phyloP scores from a whole-genome alignment of 495 filamentous ascomycete genomes.

The Bombardia bombarda region DNA sequence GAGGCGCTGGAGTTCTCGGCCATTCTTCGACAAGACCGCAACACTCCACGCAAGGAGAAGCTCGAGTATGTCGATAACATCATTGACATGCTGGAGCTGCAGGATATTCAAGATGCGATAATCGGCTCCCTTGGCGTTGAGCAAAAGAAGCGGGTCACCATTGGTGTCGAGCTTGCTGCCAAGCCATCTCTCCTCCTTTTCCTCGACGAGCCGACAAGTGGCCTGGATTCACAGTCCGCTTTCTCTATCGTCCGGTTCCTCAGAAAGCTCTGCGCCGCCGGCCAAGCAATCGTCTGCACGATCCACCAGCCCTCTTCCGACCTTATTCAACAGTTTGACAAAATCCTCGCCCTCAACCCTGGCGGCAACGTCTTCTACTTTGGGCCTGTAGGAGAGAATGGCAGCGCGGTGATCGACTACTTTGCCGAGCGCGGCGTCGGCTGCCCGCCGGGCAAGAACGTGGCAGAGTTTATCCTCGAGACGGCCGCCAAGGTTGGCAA shows the following conservation, averaged over 20 bases:
- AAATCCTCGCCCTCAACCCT: slow-evolving; percentile 56
- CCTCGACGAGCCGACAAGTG: slow-evolving; percentile 73
- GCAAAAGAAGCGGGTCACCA: slow-evolving; percentile 63
- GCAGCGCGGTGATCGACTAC: slow-evolving; percentile 36
- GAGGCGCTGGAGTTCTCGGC: slow-evolving; percentile 78
- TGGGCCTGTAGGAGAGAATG: slow-evolving; percentile 47
- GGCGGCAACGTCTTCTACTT: slow-evolving; percentile 70
- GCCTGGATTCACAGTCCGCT: slow-evolving; percentile 79
- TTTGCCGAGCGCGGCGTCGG: slow-evolving; percentile 59
- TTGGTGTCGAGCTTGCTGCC: slow-evolving; percentile 86
- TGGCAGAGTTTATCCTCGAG: slow-evolving; percentile 82
- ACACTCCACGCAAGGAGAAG: slow-evolving; percentile 60
- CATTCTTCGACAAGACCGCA: slow-evolving; percentile 65
- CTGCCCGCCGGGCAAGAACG: slow-evolving; percentile 57
- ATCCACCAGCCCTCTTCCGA: slow-evolving; percentile 74
- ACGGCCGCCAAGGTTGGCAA: slow-evolving; percentile 64
- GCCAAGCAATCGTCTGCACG: slow-evolving; percentile 66
- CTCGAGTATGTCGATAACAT: slow-evolving; percentile 79
- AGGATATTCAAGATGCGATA: slow-evolving; percentile 72
- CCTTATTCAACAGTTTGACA: slow-evolving; percentile 71
- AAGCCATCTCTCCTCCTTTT: slow-evolving; percentile 74
- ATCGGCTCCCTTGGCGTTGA: slow-evolving; percentile 67
- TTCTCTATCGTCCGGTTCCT: slow-evolving; percentile 78
- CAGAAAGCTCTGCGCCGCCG: slow-evolving; percentile 70
- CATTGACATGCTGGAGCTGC: slow-evolving; percentile 76